phyloP scores from a whole-genome alignment of 495 filamentous ascomycete species.

The Penicillium alfredii region DNA sequence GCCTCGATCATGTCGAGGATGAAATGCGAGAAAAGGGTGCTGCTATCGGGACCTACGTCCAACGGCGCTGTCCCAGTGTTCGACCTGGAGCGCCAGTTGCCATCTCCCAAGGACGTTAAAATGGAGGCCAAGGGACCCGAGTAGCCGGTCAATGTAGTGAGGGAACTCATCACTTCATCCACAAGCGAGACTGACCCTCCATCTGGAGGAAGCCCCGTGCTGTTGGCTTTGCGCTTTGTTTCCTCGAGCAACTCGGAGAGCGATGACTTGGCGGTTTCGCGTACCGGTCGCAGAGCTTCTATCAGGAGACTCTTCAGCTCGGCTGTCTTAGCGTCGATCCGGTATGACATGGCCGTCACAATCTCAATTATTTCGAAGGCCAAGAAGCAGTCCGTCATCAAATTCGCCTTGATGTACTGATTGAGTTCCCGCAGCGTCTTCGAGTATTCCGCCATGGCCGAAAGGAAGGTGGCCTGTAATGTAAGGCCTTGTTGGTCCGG shows the following conservation, averaged over 20 bases:
- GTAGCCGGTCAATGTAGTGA: conserved; percentile 83
- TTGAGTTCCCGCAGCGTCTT: conserved; percentile 87
- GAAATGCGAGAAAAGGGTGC: conserved; percentile 82
- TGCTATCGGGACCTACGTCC: conserved; percentile 86
- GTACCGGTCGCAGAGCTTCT: conserved; percentile 79
- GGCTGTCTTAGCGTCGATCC: conserved; percentile 73
- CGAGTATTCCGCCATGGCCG: conserved; percentile 71
- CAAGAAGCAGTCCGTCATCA: conserved; percentile 90
- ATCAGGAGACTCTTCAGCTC: conserved; percentile 79
- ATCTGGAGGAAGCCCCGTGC: conserved; percentile 64
- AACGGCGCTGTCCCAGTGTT: conserved; percentile 62
- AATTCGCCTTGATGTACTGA: conserved; percentile 74
- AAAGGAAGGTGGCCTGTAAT: conserved; percentile 68
- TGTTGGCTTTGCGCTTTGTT: conserved; percentile 61
- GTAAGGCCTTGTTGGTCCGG: conserved; percentile 76
- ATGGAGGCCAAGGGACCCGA: conserved; percentile 82
- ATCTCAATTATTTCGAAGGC: conserved; percentile 96
- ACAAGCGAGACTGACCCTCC: conserved; percentile 74
- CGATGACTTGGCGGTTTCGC: conserved; percentile 85
- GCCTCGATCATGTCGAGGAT: conserved; percentile 77
- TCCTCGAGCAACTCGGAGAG: conserved; percentile 82
- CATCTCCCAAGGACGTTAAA: conserved; percentile 85
- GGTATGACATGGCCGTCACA: conserved; percentile 71
- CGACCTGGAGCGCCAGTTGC: conserved; percentile 67
- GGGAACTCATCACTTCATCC: conserved; percentile 75